Percentiles rank a stretch among this genome's conserved stretches.
Conservation (phyloP, 768 basidiomycete genomes). For the Boletus tomentosulus region DNA sequence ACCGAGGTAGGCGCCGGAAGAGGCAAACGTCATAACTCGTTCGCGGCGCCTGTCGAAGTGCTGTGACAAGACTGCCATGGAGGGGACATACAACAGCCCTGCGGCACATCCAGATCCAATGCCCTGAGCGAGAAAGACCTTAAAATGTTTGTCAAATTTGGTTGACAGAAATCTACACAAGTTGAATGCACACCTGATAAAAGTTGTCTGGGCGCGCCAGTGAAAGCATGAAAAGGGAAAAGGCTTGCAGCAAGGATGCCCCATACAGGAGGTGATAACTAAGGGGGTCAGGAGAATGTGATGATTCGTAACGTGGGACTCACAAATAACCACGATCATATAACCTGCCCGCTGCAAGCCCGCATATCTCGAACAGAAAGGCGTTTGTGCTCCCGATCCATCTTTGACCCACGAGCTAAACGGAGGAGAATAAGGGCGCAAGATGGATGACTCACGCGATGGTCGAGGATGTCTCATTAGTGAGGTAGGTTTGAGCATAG, state of each 20-base stretch:
- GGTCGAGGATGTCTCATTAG: slow-evolving; percentile 33
- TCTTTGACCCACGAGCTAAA: slow-evolving; percentile 13
- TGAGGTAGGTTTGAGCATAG: slow-evolving; percentile 36
- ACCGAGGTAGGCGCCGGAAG: slow-evolving; percentile 55
- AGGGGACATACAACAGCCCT: slow-evolving; percentile 47
- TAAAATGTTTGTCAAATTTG: not conserved
- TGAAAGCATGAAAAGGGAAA: slow-evolving; percentile 45
- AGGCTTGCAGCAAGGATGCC: slow-evolving; percentile 25
- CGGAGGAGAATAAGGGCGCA: not conserved
- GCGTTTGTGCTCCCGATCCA: slow-evolving; percentile 51
- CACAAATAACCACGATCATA: slow-evolving; percentile 55
- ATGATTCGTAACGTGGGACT: slow-evolving; percentile 6
- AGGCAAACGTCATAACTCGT: slow-evolving; percentile 52
- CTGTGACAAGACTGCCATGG: slow-evolving; percentile 47
- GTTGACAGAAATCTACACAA: too few relatives aligned
- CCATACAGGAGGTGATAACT: slow-evolving; percentile 25
- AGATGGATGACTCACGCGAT: slow-evolving; percentile 34
- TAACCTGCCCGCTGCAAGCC: slow-evolving; percentile 43
- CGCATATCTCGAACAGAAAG: slow-evolving; percentile 41
- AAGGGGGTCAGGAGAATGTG: not conserved
- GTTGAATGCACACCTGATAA: slow-evolving; percentile 35
- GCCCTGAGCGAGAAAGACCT: slow-evolving; percentile 53
- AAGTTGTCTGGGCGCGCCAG: slow-evolving; percentile 38
- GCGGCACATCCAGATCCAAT: slow-evolving; percentile 45
- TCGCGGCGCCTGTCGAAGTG: slow-evolving; percentile 47